Evolutionary conservation across 2,329 filamentous ascomycete genomes (phyloP).

Genomic region (Chaetomiaceae sp.): DNA sequence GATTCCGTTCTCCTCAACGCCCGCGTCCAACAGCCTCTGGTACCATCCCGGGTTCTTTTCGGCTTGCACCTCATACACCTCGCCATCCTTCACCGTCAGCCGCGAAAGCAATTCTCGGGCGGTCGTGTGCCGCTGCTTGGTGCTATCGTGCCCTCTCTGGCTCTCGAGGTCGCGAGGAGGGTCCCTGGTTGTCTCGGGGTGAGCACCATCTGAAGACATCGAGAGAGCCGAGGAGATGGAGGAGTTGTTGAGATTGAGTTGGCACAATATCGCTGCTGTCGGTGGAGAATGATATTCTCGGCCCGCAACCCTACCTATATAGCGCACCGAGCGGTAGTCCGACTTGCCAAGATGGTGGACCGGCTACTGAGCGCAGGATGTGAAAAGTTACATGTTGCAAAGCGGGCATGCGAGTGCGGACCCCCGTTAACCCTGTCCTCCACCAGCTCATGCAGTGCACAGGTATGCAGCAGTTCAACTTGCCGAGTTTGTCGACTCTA

Average conservation of each 20-base stretch:
- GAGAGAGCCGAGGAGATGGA: background rate
- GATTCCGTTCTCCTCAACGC: slow-evolving; percentile 49
- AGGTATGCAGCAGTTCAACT: too few relatives aligned
- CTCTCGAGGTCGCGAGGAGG: slow-evolving; percentile 12
- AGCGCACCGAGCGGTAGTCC: too few relatives aligned
- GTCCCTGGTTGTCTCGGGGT: background rate
- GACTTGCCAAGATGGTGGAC: too few relatives aligned
- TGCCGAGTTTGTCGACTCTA: background rate
- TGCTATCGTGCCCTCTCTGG: background rate
- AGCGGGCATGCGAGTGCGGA: too few relatives aligned
- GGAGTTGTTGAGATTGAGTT: too few relatives aligned
- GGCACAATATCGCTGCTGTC: too few relatives aligned
- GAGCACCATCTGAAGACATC: slow-evolving; percentile 3
- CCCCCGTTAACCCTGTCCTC: too few relatives aligned
- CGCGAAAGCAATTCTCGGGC: slow-evolving; percentile 5
- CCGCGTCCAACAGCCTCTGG: slow-evolving; percentile 37
- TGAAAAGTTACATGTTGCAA: too few relatives aligned
- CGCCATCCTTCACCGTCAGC: slow-evolving; percentile 26
- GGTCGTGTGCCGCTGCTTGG: background rate
- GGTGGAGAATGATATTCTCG: too few relatives aligned
- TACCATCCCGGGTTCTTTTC: slow-evolving; percentile 36
- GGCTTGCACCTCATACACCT: slow-evolving; percentile 28
- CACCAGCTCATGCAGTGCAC: too few relatives aligned
- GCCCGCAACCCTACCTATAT: too few relatives aligned
- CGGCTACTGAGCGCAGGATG: too few relatives aligned